Evolutionary conservation across 2,329 filamentous ascomycete species (phyloP).

Genomic region (Colletotrichum sojae): DNA sequence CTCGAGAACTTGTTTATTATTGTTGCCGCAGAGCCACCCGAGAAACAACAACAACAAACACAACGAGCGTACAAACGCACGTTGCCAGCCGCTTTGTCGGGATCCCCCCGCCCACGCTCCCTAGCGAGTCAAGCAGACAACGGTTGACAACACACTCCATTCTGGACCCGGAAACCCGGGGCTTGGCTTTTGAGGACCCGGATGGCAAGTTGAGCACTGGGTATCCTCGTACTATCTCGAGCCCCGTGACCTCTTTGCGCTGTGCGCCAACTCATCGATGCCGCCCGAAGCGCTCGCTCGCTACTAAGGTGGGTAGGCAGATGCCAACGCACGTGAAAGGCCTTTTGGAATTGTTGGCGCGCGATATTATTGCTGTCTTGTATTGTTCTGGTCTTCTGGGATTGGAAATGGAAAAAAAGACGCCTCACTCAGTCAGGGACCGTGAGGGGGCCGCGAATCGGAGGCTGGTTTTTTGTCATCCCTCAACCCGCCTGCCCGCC

Average conservation of each 20-base stretch:
- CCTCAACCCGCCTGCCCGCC: background rate
- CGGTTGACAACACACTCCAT: slow-evolving; percentile 26
- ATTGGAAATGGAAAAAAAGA: slow-evolving; percentile 10
- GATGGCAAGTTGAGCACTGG: slow-evolving; percentile 20
- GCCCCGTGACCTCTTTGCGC: slow-evolving; percentile 23
- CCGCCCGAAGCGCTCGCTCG: slow-evolving; percentile 79
- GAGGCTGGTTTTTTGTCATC: slow-evolving; percentile 32
- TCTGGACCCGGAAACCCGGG: background rate
- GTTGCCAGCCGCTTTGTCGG: slow-evolving; percentile 18
- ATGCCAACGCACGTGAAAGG: slow-evolving; percentile 25
- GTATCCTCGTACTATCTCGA: slow-evolving; percentile 31
- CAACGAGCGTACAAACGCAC: background rate
- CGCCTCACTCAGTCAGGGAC: slow-evolving; percentile 1
- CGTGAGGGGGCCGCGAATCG: slow-evolving; percentile 15
- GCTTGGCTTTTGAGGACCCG: slow-evolving; percentile 36
- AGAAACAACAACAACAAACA: slow-evolving; percentile 6
- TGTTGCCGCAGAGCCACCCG: slow-evolving; percentile 2
- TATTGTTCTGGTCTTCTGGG: slow-evolving; percentile 6
- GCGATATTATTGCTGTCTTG: slow-evolving; percentile 10
- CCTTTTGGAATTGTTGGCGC: background rate
- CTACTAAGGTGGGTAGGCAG: background rate
- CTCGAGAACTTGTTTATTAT: slow-evolving; percentile 6
- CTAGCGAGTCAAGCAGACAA: slow-evolving; percentile 29
- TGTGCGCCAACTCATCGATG: slow-evolving; percentile 78
- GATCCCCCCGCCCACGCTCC: slow-evolving; percentile 8